Base-by-base conservation (phyloP, 1,139 yeast genomes). In the Zygoascus meyerae region DNA sequence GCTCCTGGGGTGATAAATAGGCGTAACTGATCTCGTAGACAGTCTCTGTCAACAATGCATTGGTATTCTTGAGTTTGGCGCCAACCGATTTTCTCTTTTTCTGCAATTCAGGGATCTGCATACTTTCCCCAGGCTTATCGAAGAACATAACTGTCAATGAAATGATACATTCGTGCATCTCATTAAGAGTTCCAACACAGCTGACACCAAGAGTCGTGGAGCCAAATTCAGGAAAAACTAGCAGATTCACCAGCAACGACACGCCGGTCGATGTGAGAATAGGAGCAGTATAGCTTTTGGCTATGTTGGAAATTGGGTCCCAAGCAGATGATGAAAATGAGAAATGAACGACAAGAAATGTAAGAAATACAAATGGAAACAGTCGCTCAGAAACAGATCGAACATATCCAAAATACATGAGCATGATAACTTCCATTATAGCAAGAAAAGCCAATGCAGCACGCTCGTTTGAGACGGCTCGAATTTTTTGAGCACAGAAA, bases 141-240 rank as follows among this genome's bases (percentile, higher is more conserved):
- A 65, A 56, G 52, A 74, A 74, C 49, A 68, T 72, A 11, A 62
- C 61, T 5, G 71, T 64, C 0, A 77, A 59, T 5, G 64, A 59
- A 40, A 67, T 68, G 7, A 73, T 51, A 26, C 72, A 65, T n/a
- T 47, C 50, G 28, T 73, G 74, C 6, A 73, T 52, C 45, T 69
- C 71, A 48, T 70, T 68, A 15, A 74, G 47, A 0, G 71, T 61
- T 26, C 65, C 66, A 1, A 72, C 58, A 6, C 72, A 65, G 1
- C 74, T 63, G 36, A 65, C 66, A 31, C 79, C 79, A 10, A 75
- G 55, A 52, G 70, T 72, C 0, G 75, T 67, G 14, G 77, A 69
- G 7, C 79, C 79, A 59, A 73, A 73, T 50, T 75, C 79, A 1
- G 79, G 79, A 51, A 72, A 74, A 9, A 75, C 50, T 1, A 62